Evolutionary conservation across 306 rosid genomes (phyloP).

Genomic region (Cucumis hystrix): DNA sequence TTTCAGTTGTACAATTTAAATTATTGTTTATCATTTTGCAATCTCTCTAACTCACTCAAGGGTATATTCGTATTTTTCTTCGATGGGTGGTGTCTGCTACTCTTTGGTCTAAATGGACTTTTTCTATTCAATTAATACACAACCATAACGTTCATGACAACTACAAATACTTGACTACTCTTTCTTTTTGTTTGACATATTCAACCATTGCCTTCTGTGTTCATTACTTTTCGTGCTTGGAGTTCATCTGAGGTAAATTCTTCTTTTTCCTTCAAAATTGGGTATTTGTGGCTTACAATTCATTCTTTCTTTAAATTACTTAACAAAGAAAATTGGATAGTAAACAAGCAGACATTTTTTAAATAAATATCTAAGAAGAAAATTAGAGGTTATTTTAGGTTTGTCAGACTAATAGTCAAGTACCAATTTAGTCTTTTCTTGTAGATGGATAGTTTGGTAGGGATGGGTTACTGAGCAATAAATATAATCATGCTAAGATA

Average conservation of each 20-base stretch:
- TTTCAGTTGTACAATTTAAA: too few relatives aligned
- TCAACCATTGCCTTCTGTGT: slow-evolving; percentile 54
- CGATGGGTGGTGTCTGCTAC: too few relatives aligned
- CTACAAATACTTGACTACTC: background rate
- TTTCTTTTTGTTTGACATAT: slow-evolving; percentile 27
- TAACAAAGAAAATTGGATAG: too few relatives aligned
- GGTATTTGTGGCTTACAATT: background rate
- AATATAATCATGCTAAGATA: background rate
- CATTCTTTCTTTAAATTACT: background rate
- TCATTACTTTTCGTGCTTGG: slow-evolving; percentile 75
- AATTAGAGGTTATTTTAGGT: background rate
- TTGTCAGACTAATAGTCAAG: background rate
- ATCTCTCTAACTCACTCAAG: too few relatives aligned
- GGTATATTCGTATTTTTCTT: too few relatives aligned
- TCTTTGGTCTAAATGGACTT: too few relatives aligned
- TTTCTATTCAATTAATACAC: too few relatives aligned
- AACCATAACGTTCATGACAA: background rate
- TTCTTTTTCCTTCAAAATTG: slow-evolving; percentile 2
- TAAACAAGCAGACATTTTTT: background rate
- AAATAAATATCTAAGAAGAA: background rate
- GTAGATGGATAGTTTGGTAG: background rate
- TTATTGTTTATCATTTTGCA: too few relatives aligned
- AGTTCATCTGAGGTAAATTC: slow-evolving; percentile 62
- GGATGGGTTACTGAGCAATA: background rate
- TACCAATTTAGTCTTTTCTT: background rate